Percentiles rank a stretch among this genome's conserved stretches.
Evolutionary conservation across 2,329 filamentous ascomycete genomes (phyloP).

Genomic region (Fusarium zealandicum): DNA sequence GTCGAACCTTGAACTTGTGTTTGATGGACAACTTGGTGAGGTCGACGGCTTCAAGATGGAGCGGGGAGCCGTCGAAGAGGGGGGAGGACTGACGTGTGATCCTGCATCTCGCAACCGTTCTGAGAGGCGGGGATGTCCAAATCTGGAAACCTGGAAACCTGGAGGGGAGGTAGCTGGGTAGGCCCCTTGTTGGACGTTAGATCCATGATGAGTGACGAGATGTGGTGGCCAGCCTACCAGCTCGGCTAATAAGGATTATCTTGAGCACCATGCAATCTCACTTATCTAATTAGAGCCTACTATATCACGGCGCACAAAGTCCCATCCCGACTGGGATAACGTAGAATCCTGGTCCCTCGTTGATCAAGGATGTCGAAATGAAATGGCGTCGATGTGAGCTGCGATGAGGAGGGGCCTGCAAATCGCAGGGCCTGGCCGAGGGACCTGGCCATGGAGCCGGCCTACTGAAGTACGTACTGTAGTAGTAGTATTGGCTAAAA

Average conservation of each 20-base stretch:
- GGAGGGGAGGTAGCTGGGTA: no score
- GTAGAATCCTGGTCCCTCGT: conserved; percentile 5
- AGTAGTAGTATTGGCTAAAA: no score
- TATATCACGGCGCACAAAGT: conserved; percentile 5
- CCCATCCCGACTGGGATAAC: neutral
- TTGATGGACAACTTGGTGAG: conserved; percentile 22
- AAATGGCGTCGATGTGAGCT: conserved; percentile 16
- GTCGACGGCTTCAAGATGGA: neutral
- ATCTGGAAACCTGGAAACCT: conserved; percentile 29
- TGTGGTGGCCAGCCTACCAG: neutral
- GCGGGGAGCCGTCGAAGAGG: conserved; percentile 1
- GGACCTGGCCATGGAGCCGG: no score
- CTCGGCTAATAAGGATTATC: neutral
- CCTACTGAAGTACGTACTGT: no score
- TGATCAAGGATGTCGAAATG: conserved; percentile 16
- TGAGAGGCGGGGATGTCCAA: conserved; percentile 20
- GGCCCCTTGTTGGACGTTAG: conserved; percentile 12
- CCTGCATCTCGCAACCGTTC: conserved; percentile 17
- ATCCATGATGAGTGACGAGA: conserved; percentile 17
- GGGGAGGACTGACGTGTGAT: conserved; percentile 31
- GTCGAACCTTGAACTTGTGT: conserved; percentile 10
- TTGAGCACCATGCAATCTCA: neutral
- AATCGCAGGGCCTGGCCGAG: conserved; percentile 6
- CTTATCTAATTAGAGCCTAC: no score
- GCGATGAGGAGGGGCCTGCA: conserved; percentile 17